Evolutionary conservation across 352 stramenopile genomes (phyloP).

Genomic region (Phytophthora vignae): DNA sequence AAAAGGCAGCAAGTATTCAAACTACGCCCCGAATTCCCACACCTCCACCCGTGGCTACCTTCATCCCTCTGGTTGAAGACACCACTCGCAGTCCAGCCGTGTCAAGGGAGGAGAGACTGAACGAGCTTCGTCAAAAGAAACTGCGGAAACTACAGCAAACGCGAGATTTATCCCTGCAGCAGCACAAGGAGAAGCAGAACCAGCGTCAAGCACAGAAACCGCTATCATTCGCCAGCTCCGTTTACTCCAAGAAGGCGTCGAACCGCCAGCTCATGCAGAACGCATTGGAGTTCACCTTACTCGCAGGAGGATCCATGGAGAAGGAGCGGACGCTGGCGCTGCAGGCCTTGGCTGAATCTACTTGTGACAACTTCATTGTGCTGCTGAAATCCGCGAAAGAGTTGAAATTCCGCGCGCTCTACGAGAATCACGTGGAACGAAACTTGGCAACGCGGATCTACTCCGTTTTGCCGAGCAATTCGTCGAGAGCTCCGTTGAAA

Average conservation of each 20-base stretch:
- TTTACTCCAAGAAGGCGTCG: slow-evolving; percentile 50
- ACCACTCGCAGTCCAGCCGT: background rate
- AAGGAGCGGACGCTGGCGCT: slow-evolving; percentile 61
- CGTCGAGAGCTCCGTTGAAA: slow-evolving; percentile 37
- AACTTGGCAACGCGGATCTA: slow-evolving; percentile 54
- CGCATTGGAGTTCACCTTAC: slow-evolving; percentile 78
- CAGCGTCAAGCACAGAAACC: slow-evolving; percentile 27
- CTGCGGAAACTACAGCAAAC: slow-evolving; percentile 67
- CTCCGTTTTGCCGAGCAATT: slow-evolving; percentile 41
- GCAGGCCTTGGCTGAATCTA: slow-evolving; percentile 49
- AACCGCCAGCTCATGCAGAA: slow-evolving; percentile 84
- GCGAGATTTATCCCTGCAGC: slow-evolving; percentile 43
- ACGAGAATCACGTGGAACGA: slow-evolving; percentile 67
- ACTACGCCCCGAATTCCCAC: background rate
- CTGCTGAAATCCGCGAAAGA: slow-evolving; percentile 78
- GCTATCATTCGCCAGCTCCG: slow-evolving; percentile 11
- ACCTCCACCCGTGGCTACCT: slow-evolving; percentile 18
- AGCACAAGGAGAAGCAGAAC: slow-evolving; percentile 38
- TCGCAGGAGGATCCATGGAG: slow-evolving; percentile 69
- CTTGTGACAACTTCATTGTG: slow-evolving; percentile 78
- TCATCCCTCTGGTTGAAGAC: slow-evolving; percentile 23
- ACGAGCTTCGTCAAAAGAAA: slow-evolving; percentile 67
- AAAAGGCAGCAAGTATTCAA: background rate
- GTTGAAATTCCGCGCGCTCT: slow-evolving; percentile 78
- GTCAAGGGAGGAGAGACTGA: slow-evolving; percentile 43